Conservation (phyloP, 129 eudicot species). For the Deinandra increscens region DNA sequence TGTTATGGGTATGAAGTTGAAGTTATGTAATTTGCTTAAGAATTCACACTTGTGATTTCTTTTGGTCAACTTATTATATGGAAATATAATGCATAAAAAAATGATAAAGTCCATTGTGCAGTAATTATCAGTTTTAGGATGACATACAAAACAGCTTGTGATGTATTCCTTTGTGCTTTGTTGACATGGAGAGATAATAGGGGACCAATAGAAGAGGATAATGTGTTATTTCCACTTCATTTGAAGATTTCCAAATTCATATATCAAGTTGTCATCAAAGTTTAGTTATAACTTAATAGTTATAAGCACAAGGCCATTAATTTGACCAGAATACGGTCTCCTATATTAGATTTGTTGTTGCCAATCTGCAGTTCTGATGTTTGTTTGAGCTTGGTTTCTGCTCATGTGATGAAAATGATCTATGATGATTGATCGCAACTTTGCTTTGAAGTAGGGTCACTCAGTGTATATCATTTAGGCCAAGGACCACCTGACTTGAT, state of each 20-base stretch:
- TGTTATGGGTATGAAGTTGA: slow-evolving; percentile 9
- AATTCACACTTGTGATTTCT: neutral
- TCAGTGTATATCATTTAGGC: slow-evolving; percentile 8
- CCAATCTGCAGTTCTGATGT: neutral
- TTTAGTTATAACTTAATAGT: neutral
- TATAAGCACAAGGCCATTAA: neutral
- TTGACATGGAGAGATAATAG: slow-evolving; percentile 30
- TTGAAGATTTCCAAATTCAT: neutral
- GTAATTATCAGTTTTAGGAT: slow-evolving; percentile 3
- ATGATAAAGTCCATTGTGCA: slow-evolving; percentile 3
- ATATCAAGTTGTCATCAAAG: slow-evolving; percentile 7
- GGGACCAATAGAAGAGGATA: slow-evolving; percentile 13
- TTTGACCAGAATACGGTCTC: neutral
- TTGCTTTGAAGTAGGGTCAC: slow-evolving; percentile 13
- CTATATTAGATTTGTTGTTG: neutral
- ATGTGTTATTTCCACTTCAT: slow-evolving; percentile 16
- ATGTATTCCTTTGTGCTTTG: slow-evolving; percentile 20
- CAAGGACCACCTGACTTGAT: neutral
- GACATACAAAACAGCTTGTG: neutral
- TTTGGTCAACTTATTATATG: slow-evolving; percentile 7
- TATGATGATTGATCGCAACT: slow-evolving; percentile 5
- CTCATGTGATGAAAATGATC: neutral
- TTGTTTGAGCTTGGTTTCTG: slow-evolving; percentile 5
- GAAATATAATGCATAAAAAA: neutral
- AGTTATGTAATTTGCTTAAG: slow-evolving; percentile 17